These are phyloP conservation scores for Breviolum minutum DNA, from an alignment of 73 alveolate genomes.

Conservation along the genomic window DNA sequence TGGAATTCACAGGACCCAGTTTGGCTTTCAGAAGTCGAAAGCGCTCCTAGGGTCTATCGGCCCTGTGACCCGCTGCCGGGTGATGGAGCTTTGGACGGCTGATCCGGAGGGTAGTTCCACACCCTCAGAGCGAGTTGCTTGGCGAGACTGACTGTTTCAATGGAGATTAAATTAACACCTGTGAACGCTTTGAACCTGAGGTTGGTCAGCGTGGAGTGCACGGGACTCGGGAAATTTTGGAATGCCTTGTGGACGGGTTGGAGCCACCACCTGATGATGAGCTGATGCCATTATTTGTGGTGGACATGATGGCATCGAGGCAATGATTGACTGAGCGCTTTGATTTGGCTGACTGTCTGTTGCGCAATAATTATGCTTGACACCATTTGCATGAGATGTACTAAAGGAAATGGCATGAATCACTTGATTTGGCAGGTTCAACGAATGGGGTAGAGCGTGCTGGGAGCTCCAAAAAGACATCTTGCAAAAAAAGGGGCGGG, in stretches of 20 bases:
- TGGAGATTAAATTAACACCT: neutral
- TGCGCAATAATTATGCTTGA: neutral
- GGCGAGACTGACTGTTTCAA: neutral
- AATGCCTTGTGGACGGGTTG: neutral
- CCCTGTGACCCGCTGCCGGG: neutral
- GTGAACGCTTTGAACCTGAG: neutral
- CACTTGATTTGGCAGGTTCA: neutral
- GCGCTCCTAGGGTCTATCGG: neutral
- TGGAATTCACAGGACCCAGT: neutral
- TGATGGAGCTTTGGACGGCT: neutral
- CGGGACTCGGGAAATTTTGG: neutral
- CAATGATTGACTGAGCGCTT: too few relatives aligned
- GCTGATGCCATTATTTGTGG: neutral
- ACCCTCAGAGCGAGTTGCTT: neutral
- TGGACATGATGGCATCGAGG: neutral
- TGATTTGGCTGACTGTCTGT: too few relatives aligned
- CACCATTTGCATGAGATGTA: neutral
- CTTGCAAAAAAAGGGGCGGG: neutral
- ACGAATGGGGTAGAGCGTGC: slow-evolving; percentile 6
- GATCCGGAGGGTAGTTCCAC: neutral
- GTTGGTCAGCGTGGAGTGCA: neutral
- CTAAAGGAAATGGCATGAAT: neutral
- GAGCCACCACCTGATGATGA: neutral
- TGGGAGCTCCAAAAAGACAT: neutral
- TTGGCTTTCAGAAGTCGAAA: neutral